These are phyloP conservation scores for Cladophialophora yegresii DNA, from an alignment of 2,329 filamentous ascomycete species.

Conservation along the genomic window DNA sequence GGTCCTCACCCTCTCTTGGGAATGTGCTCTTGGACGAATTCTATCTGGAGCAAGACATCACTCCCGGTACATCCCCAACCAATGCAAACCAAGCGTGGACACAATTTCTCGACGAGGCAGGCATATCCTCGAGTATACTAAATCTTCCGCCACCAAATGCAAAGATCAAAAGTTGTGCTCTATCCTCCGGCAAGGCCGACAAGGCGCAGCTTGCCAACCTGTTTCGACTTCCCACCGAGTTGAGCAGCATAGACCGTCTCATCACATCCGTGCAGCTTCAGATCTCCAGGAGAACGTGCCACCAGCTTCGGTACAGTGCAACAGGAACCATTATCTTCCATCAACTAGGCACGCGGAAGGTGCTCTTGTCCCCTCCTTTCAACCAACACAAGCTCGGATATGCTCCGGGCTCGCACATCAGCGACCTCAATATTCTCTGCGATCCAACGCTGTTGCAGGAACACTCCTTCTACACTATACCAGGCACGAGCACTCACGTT, in stretches of 20 bases:
- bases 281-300: conserved; percentile 74
- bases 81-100: background rate
- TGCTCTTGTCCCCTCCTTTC: conserved; percentile 75
- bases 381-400: conserved; percentile 72
- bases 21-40: conserved; percentile 1
- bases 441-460: conserved; percentile 44
- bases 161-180: background rate
- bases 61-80: background rate
- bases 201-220: conserved; percentile 66
- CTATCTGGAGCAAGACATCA: background rate
- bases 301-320: conserved; percentile 88
- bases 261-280: conserved; percentile 76
- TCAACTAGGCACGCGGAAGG: conserved; percentile 68
- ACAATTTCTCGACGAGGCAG: background rate
- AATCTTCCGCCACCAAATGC: conserved; percentile 1
- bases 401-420: conserved; percentile 71
- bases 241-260: conserved; percentile 61
- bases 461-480: conserved; percentile 56
- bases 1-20: conserved; percentile 57
- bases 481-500: conserved; percentile 67
- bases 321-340: conserved; percentile 87
- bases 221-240: conserved; percentile 66
- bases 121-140: background rate
- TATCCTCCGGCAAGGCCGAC: background rate
- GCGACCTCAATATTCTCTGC: conserved; percentile 54